A percentile compares a stretch with the other conserved stretches of the same genome.
Evolutionary conservation across 179 eudicot genomes (phyloP).

Genomic region (Monotropa hypopitys): DNA sequence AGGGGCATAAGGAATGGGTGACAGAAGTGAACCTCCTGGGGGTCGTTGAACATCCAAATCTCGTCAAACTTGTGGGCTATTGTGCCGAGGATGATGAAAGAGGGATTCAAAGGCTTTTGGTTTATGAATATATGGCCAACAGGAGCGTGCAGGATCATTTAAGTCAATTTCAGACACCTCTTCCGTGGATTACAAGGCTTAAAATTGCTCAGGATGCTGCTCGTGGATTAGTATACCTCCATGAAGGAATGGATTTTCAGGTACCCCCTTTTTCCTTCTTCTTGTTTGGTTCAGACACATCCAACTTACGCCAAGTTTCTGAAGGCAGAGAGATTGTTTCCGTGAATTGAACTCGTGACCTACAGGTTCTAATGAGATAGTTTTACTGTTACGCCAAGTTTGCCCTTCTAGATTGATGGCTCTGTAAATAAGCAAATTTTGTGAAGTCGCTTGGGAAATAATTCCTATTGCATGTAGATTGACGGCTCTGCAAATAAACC

Average conservation of each 20-base stretch:
- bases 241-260: constrained; percentile 81
- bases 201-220: constrained; percentile 72
- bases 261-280: constrained; percentile 17
- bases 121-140: constrained; percentile 68
- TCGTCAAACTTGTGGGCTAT: constrained; percentile 62
- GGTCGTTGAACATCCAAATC: constrained; percentile 61
- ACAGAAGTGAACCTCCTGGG: constrained; percentile 72
- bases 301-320: too few relatives aligned
- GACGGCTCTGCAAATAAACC: neutral
- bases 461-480: neutral
- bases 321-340: too few relatives aligned
- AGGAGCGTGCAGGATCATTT: constrained; percentile 76
- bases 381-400: too few relatives aligned
- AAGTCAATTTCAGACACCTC: constrained; percentile 37
- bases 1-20: constrained; percentile 91
- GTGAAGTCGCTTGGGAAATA: neutral
- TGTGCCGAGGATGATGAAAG: constrained; percentile 75
- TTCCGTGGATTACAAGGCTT: constrained; percentile 63
- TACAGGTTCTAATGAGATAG: too few relatives aligned
- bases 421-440: neutral
- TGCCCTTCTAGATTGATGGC: too few relatives aligned
- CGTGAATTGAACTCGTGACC: too few relatives aligned
- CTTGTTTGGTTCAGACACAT: neutral
- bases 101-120: constrained; percentile 60
- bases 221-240: constrained; percentile 69